A percentile compares a stretch with the other conserved stretches of the same genome.
phyloP scores from a whole-genome alignment of 495 filamentous ascomycete genomes.

The Podospora didyma region DNA sequence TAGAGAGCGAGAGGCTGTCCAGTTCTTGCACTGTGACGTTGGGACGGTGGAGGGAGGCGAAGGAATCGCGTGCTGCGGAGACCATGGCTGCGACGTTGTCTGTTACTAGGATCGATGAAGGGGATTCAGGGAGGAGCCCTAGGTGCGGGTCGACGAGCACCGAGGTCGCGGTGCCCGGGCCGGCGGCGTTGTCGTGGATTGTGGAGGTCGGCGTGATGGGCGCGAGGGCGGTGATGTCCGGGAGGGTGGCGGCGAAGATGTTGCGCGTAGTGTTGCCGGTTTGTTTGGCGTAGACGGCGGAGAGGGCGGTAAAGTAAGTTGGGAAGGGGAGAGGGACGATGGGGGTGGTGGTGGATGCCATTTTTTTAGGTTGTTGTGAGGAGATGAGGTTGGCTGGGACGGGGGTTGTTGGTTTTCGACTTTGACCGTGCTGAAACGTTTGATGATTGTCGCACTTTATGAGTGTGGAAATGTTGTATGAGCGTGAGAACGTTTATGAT shows the following conservation, averaged over 20 bases:
- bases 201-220: constrained; percentile 23
- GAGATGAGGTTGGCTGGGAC: too few species aligned
- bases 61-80: constrained; percentile 17
- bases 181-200: constrained; percentile 34
- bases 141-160: constrained; percentile 21
- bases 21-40: constrained; percentile 16
- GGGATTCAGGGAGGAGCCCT: constrained; percentile 18
- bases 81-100: constrained; percentile 27
- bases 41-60: constrained; percentile 18
- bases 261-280: constrained; percentile 28
- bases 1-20: background rate
- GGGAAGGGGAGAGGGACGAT: constrained; percentile 16
- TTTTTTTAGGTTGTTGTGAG: too few species aligned
- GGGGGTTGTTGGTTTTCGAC: too few species aligned
- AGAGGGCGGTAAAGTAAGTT: constrained; percentile 26
- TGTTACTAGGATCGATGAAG: constrained; percentile 23
- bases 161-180: constrained; percentile 30
- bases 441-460: too few species aligned
- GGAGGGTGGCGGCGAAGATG: constrained; percentile 20
- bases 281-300: constrained; percentile 19
- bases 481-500: too few species aligned
- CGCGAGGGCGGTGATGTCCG: constrained; percentile 17
- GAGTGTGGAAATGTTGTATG: too few species aligned
- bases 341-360: too few species aligned
- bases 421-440: too few species aligned